phyloP scores from a whole-genome alignment of 768 basidiomycete genomes.

The Mycena olivaceomarginata region DNA sequence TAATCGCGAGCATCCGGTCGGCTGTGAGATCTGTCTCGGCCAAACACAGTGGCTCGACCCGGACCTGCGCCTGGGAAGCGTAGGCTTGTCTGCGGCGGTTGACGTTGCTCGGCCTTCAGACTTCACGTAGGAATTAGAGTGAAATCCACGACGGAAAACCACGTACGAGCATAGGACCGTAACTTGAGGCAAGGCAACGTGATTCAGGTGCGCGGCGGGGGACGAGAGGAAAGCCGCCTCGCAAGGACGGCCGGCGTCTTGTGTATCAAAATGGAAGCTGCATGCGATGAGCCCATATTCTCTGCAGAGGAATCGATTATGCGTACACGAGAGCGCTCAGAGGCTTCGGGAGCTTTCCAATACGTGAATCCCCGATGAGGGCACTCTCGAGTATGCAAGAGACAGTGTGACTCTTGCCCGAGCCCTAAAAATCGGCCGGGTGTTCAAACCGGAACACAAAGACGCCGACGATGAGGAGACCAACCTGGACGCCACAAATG shows the following conservation, averaged over 20 bases:
- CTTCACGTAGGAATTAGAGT: not conserved
- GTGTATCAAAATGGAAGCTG: slow-evolving; percentile 42
- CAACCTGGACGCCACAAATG: slow-evolving; percentile 71
- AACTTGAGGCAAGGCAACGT: slow-evolving; percentile 25
- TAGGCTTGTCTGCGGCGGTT: slow-evolving; percentile 40
- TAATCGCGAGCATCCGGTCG: slow-evolving; percentile 70
- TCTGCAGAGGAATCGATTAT: not conserved
- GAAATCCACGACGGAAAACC: not conserved
- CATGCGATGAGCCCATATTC: not conserved
- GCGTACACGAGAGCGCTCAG: slow-evolving; percentile 64
- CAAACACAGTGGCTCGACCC: slow-evolving; percentile 64
- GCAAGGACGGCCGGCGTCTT: slow-evolving; percentile 37
- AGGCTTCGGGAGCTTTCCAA: slow-evolving; percentile 65
- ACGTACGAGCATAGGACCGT: slow-evolving; percentile 43
- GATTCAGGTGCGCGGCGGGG: not conserved
- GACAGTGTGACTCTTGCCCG: slow-evolving; percentile 73
- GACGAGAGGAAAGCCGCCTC: slow-evolving; percentile 40
- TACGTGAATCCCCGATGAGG: slow-evolving; percentile 60
- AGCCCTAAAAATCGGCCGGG: slow-evolving; percentile 52
- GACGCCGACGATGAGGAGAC: slow-evolving; percentile 7
- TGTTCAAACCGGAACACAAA: not conserved
- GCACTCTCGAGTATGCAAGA: slow-evolving; percentile 70
- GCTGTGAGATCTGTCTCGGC: slow-evolving; percentile 68
- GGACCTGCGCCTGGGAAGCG: slow-evolving; percentile 49
- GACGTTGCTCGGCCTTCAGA: slow-evolving; percentile 39